Base-by-base conservation (phyloP, 306 rosid species). In the Vigna mungo region DNA sequence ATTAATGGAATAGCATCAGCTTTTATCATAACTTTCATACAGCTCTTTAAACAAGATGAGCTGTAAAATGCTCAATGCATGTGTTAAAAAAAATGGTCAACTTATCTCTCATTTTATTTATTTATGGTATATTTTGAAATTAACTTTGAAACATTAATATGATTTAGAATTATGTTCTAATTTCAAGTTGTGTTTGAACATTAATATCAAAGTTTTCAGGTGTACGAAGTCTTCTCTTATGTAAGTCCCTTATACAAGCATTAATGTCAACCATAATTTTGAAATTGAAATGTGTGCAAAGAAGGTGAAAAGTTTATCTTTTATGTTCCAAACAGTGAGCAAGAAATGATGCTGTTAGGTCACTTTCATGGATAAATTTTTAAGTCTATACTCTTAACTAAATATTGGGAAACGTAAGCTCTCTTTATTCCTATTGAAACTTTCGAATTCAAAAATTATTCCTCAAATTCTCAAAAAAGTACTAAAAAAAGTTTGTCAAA, bases 1-100 rank as follows among this genome's bases (percentile, higher is more conserved):
- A 56, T 23, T 21, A 23, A 23, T 56, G 36, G n/a, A 56, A 11
- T 11, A 18, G 30, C 63, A 56, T 4, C 36, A 23, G 63, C 63
- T 56, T 56, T 56, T 56, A 56, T 56, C 36, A 56, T 12, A 56
- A 56, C 63, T 56, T 56, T 23, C 63, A 21, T 23, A 10, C 63
- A 56, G 36, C n/a, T 55, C 63, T 56, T 56, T 56, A 23, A 56
- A 56, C 63, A 56, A 0, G 3, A 23, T 56, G 63, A 56, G 63
- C 63, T 56, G 63, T 56, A 51, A 16, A 54, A 54, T 44, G 49
- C 49, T 44, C 1, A 23, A 56, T 9, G 63, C 36, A 21, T 18
- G 8, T 56, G 36, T 23, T 56, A 23, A 55, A 55, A 55, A 23
- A 21, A 56, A 56, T 11, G 63, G 9, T 56, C 34, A 55, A 55